A percentile compares a stretch with the other conserved stretches of the same genome.
Conservation (phyloP, 306 rosid species). For the Casuarina equisetifolia region DNA sequence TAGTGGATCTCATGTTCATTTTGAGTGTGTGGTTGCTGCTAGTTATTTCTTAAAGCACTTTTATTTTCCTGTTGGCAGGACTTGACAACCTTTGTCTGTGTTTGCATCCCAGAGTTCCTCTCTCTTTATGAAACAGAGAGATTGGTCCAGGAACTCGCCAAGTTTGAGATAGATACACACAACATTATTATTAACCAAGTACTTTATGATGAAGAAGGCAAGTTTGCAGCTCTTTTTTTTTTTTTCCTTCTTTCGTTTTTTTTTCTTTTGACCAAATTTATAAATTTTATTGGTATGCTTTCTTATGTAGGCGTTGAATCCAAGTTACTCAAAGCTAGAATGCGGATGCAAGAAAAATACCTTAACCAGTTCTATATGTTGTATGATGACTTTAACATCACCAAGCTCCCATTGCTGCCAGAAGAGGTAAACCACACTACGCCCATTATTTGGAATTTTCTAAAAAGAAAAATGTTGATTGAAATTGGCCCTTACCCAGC, state of each 20-base stretch:
- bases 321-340: constrained; percentile 87
- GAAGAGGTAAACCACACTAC: constrained; percentile 64
- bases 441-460: constrained; percentile 4
- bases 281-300: constrained; percentile 3
- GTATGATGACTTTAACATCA: constrained; percentile 91
- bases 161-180: constrained; percentile 97
- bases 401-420: constrained; percentile 93
- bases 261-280: background rate
- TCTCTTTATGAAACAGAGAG: constrained; percentile 98
- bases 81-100: constrained; percentile 93
- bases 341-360: constrained; percentile 97
- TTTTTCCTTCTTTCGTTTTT: background rate
- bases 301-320: constrained; percentile 69
- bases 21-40: background rate
- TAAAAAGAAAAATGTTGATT: background rate
- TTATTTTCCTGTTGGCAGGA: constrained; percentile 60
- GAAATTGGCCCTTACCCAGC: background rate
- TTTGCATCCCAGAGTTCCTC: constrained; percentile 98
- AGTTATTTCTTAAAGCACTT: constrained; percentile 25
- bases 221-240: constrained; percentile 11
- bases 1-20: background rate
- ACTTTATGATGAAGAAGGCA: constrained; percentile 83
- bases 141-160: constrained; percentile 91
- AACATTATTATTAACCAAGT: constrained; percentile 97
- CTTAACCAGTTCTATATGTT: constrained; percentile 92